Evolutionary conservation across 257 asterid genomes (phyloP), one percentile per base, ranked within the genome.

Genomic region (Linderniella brevidens): DNA sequence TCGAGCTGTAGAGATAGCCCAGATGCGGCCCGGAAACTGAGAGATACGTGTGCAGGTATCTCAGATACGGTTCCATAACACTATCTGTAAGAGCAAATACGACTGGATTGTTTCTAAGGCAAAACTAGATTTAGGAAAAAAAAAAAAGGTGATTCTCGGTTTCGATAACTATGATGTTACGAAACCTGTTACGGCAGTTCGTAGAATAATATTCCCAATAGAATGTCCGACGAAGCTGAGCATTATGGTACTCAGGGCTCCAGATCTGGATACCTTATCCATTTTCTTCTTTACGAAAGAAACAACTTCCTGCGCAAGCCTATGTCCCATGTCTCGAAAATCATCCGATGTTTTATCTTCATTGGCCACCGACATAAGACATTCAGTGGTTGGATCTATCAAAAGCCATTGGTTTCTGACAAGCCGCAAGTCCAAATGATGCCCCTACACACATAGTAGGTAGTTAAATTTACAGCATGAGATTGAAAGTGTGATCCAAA

Each of bases 271-370:
- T 14, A 55, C 75, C 68, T 78, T 85, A 54, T 90, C 94, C 94
- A 79, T 79, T 70, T 81, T 90, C 86, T 81, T 85, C 58, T 84
- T 85, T 13, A 90, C 62, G 48, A 90, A 90, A 19, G 96, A 61
- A n/a, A 81, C 85, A 38, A 90, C 93, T 74, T 90, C 96, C 67
- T 85, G 75, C 12, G 98, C 96, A 37, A 90, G 72, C 68, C 96
- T 75, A 39, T 69, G 78, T 40, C 98, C 96, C 94, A 90, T 90
- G 68, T 85, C 98, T 68, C 94, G 73, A 43, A 85, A 81, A 66
- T 90, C 98, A 36, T 92, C 96, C 36, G 93, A 75, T 12, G 98
- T 90, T 77, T 85, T 90, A 61, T 90, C 98, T 64, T 90, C 96
- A 54, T 90, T 85, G 10, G 63, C 78, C 72, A 80, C 92, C 9